These are phyloP conservation scores for Penicillium soppii DNA, from an alignment of 495 filamentous ascomycete species.

Conservation along the genomic window DNA sequence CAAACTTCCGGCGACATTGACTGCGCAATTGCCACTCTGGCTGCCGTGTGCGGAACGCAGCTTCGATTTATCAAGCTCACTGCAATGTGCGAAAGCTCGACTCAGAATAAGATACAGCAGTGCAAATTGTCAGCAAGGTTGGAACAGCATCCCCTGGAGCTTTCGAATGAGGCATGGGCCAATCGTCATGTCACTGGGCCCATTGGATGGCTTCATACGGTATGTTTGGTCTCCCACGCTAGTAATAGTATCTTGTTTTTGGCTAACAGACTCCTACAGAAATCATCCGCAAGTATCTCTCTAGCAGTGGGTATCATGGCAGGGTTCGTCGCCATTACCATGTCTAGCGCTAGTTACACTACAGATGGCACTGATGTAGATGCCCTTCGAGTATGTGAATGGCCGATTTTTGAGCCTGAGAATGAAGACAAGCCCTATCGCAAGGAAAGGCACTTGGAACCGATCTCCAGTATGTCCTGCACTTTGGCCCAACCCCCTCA, in stretches of 20 bases:
- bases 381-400: constrained; percentile 14
- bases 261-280: constrained; percentile 17
- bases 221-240: constrained; percentile 16
- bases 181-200: constrained; percentile 32
- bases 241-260: neutral
- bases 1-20: neutral
- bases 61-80: constrained; percentile 30
- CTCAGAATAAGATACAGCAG: neutral
- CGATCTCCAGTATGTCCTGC: constrained; percentile 30
- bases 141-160: constrained; percentile 16
- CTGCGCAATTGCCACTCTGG: constrained; percentile 25
- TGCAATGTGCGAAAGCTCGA: constrained; percentile 11
- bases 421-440: constrained; percentile 5
- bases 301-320: constrained; percentile 24
- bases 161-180: constrained; percentile 1
- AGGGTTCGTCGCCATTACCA: constrained; percentile 22
- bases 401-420: constrained; percentile 17
- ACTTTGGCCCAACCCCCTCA: neutral
- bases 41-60: constrained; percentile 27
- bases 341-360: constrained; percentile 18
- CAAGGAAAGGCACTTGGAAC: constrained; percentile 23
- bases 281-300: constrained; percentile 8
- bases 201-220: constrained; percentile 33
- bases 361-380: neutral
- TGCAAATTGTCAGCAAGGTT: neutral